These are phyloP conservation scores for Rhodotorula kratochvilovae DNA, from an alignment of 768 basidiomycete species.

Conservation along the genomic window DNA sequence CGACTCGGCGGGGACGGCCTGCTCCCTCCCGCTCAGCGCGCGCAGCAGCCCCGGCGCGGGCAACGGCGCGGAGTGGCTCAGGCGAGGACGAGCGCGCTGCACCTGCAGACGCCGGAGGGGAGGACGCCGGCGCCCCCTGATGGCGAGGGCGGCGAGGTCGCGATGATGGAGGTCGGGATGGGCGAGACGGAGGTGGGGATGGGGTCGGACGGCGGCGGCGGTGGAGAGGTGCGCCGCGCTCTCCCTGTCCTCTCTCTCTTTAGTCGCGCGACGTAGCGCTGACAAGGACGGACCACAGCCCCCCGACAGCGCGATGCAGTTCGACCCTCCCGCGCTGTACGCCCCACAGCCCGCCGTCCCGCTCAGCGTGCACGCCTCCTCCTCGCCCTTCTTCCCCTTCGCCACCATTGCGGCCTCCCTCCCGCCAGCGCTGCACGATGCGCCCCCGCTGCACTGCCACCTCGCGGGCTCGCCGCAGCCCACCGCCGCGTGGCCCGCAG, in stretches of 20 bases:
- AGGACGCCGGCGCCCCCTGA: neutral
- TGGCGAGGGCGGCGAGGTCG: neutral
- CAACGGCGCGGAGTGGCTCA: conserved; percentile 30
- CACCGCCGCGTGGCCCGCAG: neutral
- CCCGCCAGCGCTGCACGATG: conserved; percentile 21
- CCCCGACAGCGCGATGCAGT: neutral
- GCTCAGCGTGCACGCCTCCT: neutral
- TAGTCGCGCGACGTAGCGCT: too few species aligned
- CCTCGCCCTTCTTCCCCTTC: conserved; percentile 8
- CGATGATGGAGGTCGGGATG: neutral
- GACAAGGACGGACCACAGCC: neutral
- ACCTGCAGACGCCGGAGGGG: conserved; percentile 3
- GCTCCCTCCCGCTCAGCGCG: conserved; percentile 12
- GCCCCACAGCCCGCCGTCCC: conserved; percentile 1
- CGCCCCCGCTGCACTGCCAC: conserved; percentile 27
- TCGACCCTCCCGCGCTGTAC: neutral
- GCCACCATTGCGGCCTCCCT: neutral
- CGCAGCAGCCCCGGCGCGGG: conserved; percentile 5
- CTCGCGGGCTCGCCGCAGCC: conserved; percentile 31
- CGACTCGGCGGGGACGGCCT: neutral
- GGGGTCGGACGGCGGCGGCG: neutral
- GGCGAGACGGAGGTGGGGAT: too few species aligned
- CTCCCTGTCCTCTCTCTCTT: neutral
- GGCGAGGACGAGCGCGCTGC: conserved; percentile 14
- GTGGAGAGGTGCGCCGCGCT: neutral